Evolutionary conservation across 352 stramenopile genomes (phyloP).

Genomic region (Pythium pectinolyticum): DNA sequence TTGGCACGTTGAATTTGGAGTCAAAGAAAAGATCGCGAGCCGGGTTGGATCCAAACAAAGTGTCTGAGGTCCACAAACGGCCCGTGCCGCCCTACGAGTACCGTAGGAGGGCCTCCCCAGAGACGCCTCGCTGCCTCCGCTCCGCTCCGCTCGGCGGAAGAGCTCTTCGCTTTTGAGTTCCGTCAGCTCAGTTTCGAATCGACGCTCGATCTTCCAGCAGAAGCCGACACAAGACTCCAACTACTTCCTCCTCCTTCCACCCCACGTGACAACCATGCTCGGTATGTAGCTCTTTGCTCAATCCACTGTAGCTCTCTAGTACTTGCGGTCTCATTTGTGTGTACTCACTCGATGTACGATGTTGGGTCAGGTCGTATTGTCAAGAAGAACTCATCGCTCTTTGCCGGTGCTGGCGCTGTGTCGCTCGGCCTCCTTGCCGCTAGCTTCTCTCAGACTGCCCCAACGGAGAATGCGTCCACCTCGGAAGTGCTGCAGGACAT

Average conservation of each 20-base stretch:
- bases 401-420: constrained; percentile 52
- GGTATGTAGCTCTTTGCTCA: constrained; percentile 14
- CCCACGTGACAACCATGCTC: constrained; percentile 13
- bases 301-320: no score
- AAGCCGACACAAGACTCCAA: background rate
- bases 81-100: no score
- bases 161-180: constrained; percentile 1
- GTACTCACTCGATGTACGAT: no score
- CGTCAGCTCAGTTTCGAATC: constrained; percentile 27
- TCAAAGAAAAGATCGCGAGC: constrained; percentile 26
- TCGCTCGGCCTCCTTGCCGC: constrained; percentile 58
- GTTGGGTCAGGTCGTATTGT: constrained; percentile 43
- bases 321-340: no score
- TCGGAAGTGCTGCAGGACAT: constrained; percentile 68
- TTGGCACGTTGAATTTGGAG: no score
- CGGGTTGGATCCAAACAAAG: background rate
- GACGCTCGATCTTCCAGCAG: constrained; percentile 26
- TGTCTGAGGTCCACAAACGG: no score
- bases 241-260: background rate
- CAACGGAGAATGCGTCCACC: constrained; percentile 55
- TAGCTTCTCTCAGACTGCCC: constrained; percentile 38
- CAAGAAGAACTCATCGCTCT: constrained; percentile 54
- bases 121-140: background rate
- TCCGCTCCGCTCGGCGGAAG: background rate
- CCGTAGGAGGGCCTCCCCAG: no score